phyloP scores from a whole-genome alignment of 441 rosid species.

The Francoa sonchifolia region DNA sequence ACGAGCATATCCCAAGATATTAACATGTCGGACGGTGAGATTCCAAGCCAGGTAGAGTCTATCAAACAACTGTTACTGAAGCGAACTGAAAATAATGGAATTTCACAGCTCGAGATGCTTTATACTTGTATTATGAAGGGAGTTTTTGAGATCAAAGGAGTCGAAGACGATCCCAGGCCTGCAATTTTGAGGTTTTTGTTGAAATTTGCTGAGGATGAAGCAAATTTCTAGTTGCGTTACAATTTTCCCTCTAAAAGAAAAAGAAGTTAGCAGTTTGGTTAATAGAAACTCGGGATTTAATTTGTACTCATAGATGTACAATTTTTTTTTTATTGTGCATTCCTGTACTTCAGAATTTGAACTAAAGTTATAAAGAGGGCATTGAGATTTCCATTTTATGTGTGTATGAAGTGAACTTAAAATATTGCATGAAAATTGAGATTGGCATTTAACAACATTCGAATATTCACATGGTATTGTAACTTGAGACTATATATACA shows the following conservation, averaged over 20 bases:
- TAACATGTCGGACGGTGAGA: conserved; percentile 32
- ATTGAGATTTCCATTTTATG: too few species aligned
- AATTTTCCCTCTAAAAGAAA: conserved; percentile 1
- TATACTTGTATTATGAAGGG: conserved; percentile 69
- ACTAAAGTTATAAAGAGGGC: too few species aligned
- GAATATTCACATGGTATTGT: too few species aligned
- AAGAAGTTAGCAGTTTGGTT: too few species aligned
- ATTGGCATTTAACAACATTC: too few species aligned
- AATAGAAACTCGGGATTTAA: too few species aligned
- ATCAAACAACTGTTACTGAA: conserved; percentile 37
- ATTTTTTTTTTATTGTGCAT: too few species aligned
- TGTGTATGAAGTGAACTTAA: too few species aligned
- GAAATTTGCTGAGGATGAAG: conserved; percentile 51
- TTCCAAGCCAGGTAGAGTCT: conserved; percentile 26
- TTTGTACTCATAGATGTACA: too few species aligned
- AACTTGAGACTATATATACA: too few species aligned
- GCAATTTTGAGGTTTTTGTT: conserved; percentile 80
- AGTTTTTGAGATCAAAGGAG: conserved; percentile 39
- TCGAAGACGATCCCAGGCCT: conserved; percentile 35
- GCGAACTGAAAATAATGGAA: conserved; percentile 44
- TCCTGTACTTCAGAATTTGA: too few species aligned
- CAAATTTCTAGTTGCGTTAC: conserved; percentile 44
- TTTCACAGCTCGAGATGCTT: conserved; percentile 84
- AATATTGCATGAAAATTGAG: too few species aligned
- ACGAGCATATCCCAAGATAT: conserved; percentile 23